Conservation (phyloP, 371 early-diverging fungal genomes). For the Actinomortierella ambigua region DNA sequence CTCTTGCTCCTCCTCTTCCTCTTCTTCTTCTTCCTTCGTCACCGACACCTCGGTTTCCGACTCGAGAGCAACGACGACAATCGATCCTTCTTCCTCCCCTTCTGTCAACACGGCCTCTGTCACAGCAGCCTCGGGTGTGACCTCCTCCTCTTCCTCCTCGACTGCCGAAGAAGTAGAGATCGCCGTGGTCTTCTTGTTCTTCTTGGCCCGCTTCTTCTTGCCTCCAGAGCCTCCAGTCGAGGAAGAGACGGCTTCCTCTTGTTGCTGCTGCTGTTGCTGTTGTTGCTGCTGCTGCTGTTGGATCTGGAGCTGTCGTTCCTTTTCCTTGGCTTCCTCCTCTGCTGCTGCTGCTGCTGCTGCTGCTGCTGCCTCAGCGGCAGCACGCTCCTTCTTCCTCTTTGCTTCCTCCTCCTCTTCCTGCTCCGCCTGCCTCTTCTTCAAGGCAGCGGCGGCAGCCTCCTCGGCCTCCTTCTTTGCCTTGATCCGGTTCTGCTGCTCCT, state of each 20-base stretch:
- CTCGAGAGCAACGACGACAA: conserved; percentile 1
- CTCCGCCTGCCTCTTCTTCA: conserved; percentile 4
- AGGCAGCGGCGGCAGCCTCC: conserved; percentile 7
- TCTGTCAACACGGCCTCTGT: no score
- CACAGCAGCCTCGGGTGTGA: not conserved
- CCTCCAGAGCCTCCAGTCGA: not conserved
- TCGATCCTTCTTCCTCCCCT: conserved; percentile 4
- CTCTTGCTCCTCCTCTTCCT: conserved; percentile 10
- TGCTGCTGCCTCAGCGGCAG: conserved; percentile 1
- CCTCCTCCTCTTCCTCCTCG: conserved; percentile 12
- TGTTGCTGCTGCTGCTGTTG: conserved; percentile 14
- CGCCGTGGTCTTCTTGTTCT: conserved; percentile 4
- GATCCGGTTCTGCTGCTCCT: conserved; percentile 15
- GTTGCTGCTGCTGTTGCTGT: not conserved
- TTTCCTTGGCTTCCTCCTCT: no score
- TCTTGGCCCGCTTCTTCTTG: conserved; percentile 1
- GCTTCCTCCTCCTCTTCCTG: conserved; percentile 16
- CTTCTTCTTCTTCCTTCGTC: conserved; percentile 8
- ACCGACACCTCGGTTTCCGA: conserved; percentile 6
- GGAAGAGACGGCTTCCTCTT: not conserved
- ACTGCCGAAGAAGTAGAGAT: no score
- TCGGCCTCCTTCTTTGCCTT: conserved; percentile 15
- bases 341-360: no score
- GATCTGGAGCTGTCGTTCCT: no score
- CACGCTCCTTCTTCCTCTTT: conserved; percentile 22